Conservation (phyloP, 129 eudicot species). For the Artemisia annua region DNA sequence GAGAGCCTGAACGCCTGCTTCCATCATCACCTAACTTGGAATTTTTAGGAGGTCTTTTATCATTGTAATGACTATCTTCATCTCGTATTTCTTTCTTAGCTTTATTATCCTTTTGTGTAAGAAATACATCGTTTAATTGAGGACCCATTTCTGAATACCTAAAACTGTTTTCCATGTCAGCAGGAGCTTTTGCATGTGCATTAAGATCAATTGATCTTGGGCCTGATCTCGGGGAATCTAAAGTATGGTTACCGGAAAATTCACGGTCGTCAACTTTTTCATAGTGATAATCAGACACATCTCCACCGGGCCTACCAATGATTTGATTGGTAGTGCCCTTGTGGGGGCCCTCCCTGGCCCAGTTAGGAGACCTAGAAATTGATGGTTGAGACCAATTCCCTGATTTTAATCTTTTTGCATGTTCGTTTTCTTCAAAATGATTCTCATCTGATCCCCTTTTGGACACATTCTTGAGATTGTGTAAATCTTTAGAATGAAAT, state of each 20-base stretch:
- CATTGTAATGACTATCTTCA: conserved; percentile 39
- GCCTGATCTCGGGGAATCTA: conserved; percentile 51
- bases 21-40: conserved; percentile 16
- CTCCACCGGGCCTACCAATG: conserved; percentile 30
- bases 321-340: conserved; percentile 26
- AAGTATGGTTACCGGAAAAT: conserved; percentile 34
- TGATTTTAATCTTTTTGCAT: conserved; percentile 52
- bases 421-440: conserved; percentile 45
- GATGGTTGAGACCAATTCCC: conserved; percentile 37
- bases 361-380: conserved; percentile 39
- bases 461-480: conserved; percentile 33
- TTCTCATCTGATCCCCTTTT: conserved; percentile 55
- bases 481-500: conserved; percentile 17
- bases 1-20: conserved; percentile 47
- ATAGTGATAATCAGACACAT: conserved; percentile 43
- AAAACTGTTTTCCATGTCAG: conserved; percentile 32
- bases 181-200: conserved; percentile 43
- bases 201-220: conserved; percentile 44
- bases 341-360: conserved; percentile 38
- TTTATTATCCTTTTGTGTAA: conserved; percentile 9
- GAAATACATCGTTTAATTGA: conserved; percentile 22
- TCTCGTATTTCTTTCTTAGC: conserved; percentile 10
- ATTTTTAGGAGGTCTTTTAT: conserved; percentile 46
- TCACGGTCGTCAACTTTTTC: conserved; percentile 38
- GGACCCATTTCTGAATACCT: conserved; percentile 43